A percentile compares a stretch with the other conserved stretches of the same genome.
Conservation (phyloP, 108 stramenopile species). For the Cylindrotheca closterium region DNA sequence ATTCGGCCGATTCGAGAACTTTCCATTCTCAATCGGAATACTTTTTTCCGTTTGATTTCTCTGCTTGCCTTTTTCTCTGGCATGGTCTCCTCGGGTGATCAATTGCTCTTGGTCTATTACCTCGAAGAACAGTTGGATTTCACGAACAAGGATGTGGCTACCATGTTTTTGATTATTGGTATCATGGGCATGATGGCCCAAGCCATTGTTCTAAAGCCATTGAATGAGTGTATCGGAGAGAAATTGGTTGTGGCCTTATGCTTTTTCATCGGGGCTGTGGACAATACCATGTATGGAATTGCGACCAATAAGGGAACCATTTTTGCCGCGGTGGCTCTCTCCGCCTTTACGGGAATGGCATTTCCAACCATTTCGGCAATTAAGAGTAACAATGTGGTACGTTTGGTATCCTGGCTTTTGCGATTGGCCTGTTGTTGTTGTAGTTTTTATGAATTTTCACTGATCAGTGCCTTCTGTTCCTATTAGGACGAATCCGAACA, state of each 20-base stretch:
- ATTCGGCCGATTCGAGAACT: conserved; percentile 64
- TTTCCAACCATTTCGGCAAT: conserved; percentile 87
- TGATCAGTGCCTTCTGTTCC: no score
- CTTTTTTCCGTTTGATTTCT: conserved; percentile 68
- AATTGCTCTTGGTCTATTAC: conserved; percentile 74
- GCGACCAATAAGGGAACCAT: conserved; percentile 65
- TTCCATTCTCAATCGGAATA: conserved; percentile 77
- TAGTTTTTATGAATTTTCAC: no score
- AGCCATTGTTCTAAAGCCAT: conserved; percentile 66
- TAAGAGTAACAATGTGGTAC: conserved; percentile 77
- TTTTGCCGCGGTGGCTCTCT: conserved; percentile 53
- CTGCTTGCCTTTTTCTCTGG: conserved; percentile 80
- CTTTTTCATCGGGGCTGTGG: conserved; percentile 53
- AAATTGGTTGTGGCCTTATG: conserved; percentile 54
- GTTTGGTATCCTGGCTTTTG: no score
- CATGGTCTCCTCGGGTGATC: conserved; percentile 63
- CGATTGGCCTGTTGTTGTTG: no score
- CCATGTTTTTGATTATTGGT: conserved; percentile 70
- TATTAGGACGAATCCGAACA: conserved; percentile 57
- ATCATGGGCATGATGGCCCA: conserved; percentile 71
- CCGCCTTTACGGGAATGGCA: conserved; percentile 56
- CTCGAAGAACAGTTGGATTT: conserved; percentile 74
- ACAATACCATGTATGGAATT: conserved; percentile 59
- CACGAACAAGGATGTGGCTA: conserved; percentile 57
- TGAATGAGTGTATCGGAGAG: conserved; percentile 72